phyloP scores from a whole-genome alignment of 2,329 filamentous ascomycete species.

The Pseudopyrenochaeta lycopersici region DNA sequence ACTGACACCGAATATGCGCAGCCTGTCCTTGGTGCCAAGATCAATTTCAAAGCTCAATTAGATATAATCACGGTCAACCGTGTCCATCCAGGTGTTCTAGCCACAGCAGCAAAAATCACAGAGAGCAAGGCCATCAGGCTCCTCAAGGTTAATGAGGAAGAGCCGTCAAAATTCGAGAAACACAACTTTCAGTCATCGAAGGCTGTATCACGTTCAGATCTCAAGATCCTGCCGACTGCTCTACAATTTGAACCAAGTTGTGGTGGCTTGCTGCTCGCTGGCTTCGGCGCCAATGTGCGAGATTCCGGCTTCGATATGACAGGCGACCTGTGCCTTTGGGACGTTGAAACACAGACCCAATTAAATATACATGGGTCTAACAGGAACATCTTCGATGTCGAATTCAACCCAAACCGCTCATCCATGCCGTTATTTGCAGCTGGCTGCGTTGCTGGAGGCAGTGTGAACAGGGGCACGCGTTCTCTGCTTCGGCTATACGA shows the following conservation, averaged over 20 bases:
- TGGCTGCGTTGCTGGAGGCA: conserved; percentile 55
- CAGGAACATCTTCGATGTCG: conserved; percentile 66
- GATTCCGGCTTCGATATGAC: conserved; percentile 48
- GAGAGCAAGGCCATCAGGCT: conserved; percentile 47
- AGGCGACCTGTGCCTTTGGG: conserved; percentile 66
- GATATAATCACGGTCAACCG: conserved; percentile 60
- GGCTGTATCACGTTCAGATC: conserved; percentile 35
- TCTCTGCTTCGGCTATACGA: conserved; percentile 65
- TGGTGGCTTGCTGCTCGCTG: conserved; percentile 60
- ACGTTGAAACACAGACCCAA: conserved; percentile 52
- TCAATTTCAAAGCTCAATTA: conserved; percentile 59
- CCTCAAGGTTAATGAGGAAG: conserved; percentile 26
- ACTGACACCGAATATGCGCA: conserved; percentile 35
- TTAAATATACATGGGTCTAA: conserved; percentile 57
- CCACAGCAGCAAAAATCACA: conserved; percentile 57
- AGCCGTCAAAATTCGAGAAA: conserved; percentile 13
- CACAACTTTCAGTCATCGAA: conserved; percentile 40
- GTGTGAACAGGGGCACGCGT: conserved; percentile 51
- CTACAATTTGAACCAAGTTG: conserved; percentile 41
- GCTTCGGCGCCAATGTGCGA: conserved; percentile 57
- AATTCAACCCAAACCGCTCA: conserved; percentile 60
- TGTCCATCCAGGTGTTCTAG: conserved; percentile 48
- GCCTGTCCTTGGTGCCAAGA: conserved; percentile 21
- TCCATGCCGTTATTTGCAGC: conserved; percentile 60
- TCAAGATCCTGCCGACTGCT: conserved; percentile 41